Conservation (phyloP, 805 yeast species). For the Myxozyma vanderwaltii region DNA sequence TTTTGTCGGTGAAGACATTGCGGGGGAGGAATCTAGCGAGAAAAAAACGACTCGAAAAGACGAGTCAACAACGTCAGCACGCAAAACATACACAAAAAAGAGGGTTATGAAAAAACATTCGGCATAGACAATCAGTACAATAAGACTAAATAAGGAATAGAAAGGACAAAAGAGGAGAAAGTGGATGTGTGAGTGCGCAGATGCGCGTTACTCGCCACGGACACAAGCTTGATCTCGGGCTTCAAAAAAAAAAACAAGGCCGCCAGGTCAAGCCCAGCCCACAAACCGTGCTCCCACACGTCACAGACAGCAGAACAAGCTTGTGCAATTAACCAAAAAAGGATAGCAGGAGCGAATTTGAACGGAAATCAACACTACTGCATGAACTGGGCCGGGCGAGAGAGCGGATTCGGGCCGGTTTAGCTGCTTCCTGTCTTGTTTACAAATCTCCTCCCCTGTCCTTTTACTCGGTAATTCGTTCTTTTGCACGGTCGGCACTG, state of each 20-base stretch:
- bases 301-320: too few species aligned
- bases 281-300: not conserved
- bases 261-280: not conserved
- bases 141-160: not conserved
- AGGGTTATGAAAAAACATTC: not conserved
- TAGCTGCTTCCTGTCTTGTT: not conserved
- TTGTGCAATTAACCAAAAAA: not conserved
- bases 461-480: too few species aligned
- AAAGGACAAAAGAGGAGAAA: not conserved
- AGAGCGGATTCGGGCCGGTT: not conserved
- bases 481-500: not conserved
- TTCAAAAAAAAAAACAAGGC: not conserved
- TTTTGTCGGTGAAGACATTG: slow-evolving; percentile 31
- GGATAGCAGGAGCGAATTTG: too few species aligned
- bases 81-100: not conserved
- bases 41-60: not conserved
- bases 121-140: too few species aligned
- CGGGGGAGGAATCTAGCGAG: too few species aligned
- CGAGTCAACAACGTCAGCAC: not conserved
- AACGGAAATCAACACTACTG: not conserved
- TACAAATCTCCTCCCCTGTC: slow-evolving; percentile 6
- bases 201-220: not conserved
- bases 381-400: not conserved
- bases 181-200: not conserved
- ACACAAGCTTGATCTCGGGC: not conserved